Conservation (phyloP, 129 eudicot species). For the Scalesia atractyloides region DNA sequence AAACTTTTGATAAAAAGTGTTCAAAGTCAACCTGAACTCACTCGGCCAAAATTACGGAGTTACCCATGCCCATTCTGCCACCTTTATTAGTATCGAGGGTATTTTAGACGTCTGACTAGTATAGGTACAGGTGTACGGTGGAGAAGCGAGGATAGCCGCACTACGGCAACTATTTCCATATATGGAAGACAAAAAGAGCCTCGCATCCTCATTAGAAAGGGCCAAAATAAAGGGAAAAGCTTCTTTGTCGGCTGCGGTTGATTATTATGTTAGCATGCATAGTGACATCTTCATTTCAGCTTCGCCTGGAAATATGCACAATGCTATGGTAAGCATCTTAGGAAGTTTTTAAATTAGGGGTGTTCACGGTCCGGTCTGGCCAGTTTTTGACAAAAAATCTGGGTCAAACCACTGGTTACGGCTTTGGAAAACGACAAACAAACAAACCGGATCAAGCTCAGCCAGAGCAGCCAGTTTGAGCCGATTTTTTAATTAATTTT, state of each 20-base stretch:
- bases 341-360: neutral
- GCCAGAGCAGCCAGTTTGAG: too few relatives aligned
- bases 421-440: too few relatives aligned
- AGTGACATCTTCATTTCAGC: constrained; percentile 96
- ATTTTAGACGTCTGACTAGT: constrained; percentile 15
- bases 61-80: too few relatives aligned
- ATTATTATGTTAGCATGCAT: constrained; percentile 94
- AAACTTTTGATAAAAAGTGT: neutral
- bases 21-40: neutral
- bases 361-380: too few relatives aligned
- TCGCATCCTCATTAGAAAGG: constrained; percentile 81
- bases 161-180: constrained; percentile 68
- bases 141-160: constrained; percentile 85
- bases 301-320: constrained; percentile 99
- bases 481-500: too few relatives aligned
- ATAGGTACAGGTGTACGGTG: constrained; percentile 79
- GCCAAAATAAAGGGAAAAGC: constrained; percentile 89
- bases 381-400: too few relatives aligned
- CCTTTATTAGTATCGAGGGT: neutral
- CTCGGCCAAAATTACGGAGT: neutral
- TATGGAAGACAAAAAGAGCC: constrained; percentile 98
- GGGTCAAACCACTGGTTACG: too few relatives aligned
- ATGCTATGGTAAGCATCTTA: constrained; percentile 67
- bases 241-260: constrained; percentile 92
- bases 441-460: too few relatives aligned